Conservation (phyloP, 2,329 filamentous ascomycete genomes). For the Aspergillus novofumigatus region DNA sequence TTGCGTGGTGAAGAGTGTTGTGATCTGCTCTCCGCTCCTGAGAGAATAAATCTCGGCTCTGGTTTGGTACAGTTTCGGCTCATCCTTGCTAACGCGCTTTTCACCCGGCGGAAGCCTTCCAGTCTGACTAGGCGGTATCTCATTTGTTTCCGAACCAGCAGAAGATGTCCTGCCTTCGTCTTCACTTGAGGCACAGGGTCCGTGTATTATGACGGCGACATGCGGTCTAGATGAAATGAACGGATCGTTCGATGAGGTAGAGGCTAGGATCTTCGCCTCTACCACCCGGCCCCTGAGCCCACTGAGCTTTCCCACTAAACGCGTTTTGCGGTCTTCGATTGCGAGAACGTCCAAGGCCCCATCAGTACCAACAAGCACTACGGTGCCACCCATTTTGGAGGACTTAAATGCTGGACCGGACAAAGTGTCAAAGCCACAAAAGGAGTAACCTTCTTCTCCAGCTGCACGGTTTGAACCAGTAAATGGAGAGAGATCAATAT, state of each 20-base stretch:
- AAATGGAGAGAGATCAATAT: conserved; percentile 59
- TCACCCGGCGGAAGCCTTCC: conserved; percentile 20
- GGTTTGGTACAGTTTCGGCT: conserved; percentile 63
- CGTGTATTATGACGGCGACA: conserved; percentile 75
- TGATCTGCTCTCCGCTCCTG: conserved; percentile 65
- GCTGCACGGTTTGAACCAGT: conserved; percentile 20
- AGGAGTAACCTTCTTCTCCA: conserved; percentile 60
- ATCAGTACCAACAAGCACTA: conserved; percentile 74
- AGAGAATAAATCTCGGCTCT: conserved; percentile 86
- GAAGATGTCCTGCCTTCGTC: conserved; percentile 32
- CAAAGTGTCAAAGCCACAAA: conserved; percentile 76
- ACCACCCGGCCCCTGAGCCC: conserved; percentile 76
- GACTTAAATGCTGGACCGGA: conserved; percentile 43
- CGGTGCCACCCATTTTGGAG: conserved; percentile 49
- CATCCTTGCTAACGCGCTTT: conserved; percentile 23
- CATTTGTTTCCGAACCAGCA: conserved; percentile 32
- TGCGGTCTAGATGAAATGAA: conserved; percentile 61
- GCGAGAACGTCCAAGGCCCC: conserved; percentile 73
- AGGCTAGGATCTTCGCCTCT: conserved; percentile 77
- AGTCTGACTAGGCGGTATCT: conserved; percentile 25
- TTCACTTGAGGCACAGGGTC: conserved; percentile 58
- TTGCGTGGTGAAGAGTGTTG: conserved; percentile 70
- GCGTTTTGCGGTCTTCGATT: conserved; percentile 67
- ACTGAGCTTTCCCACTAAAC: conserved; percentile 65
- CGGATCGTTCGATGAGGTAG: conserved; percentile 53